These are phyloP conservation scores for Yarrowia galli DNA, from an alignment of 1,139 yeast species.

Conservation along the genomic window DNA sequence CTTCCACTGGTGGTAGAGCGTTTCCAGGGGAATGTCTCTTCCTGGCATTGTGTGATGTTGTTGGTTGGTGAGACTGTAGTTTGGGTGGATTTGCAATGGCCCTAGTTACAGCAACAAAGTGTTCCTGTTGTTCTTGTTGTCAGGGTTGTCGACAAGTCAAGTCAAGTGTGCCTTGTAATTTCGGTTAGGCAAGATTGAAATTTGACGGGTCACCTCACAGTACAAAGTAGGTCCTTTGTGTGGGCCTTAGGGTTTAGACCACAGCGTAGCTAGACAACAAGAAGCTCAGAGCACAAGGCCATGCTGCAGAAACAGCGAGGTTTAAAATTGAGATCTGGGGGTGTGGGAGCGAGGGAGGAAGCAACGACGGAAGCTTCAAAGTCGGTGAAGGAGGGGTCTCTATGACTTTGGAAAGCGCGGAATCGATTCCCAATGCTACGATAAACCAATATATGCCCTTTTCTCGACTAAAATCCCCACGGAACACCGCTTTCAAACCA, in stretches of 20 bases:
- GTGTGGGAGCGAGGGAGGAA: not conserved
- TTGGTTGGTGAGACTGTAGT: too few relatives aligned
- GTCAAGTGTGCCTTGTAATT: not conserved
- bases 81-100: too few relatives aligned
- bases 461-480: too few relatives aligned
- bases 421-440: too few relatives aligned
- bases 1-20: slow-evolving; percentile 37
- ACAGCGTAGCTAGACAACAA: slow-evolving; percentile 10
- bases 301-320: slow-evolving; percentile 21
- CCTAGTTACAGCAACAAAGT: not conserved
- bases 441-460: too few relatives aligned
- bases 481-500: not conserved
- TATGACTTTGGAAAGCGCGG: too few relatives aligned
- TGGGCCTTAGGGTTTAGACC: slow-evolving; percentile 25
- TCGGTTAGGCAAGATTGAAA: slow-evolving; percentile 28
- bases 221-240: not conserved
- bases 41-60: slow-evolving; percentile 19
- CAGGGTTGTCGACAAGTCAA: slow-evolving; percentile 16
- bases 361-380: too few relatives aligned
- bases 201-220: slow-evolving; percentile 5
- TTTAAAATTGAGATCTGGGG: slow-evolving; percentile 10
- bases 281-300: slow-evolving; percentile 16
- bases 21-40: slow-evolving; percentile 30
- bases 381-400: too few relatives aligned
- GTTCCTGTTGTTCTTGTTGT: not conserved